Conservation (phyloP, 441 rosid genomes). For the Theobroma grandiflorum region DNA sequence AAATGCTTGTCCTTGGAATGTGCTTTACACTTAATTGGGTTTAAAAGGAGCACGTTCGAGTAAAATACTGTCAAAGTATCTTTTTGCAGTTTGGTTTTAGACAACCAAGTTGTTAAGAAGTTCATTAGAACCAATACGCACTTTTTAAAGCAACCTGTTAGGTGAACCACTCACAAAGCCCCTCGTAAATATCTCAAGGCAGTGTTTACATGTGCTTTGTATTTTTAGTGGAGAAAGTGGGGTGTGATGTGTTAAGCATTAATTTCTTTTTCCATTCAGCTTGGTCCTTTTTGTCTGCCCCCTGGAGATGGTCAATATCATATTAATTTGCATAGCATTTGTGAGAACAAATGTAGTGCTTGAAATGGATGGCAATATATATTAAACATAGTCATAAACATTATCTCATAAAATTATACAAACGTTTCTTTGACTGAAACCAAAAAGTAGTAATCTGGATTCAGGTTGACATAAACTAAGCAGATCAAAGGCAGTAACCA, state of each 20-base stretch:
- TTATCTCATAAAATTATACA: not conserved
- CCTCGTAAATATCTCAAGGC: slow-evolving; percentile 32
- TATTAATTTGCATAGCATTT: not conserved
- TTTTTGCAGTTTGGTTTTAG: slow-evolving; percentile 14
- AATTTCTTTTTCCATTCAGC: not conserved
- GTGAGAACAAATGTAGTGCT: not conserved
- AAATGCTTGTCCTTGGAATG: not conserved
- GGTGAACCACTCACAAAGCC: slow-evolving; percentile 33
- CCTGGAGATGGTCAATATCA: slow-evolving; percentile 7
- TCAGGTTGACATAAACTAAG: not conserved
- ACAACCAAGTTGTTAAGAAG: slow-evolving; percentile 20
- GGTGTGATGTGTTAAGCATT: slow-evolving; percentile 41
- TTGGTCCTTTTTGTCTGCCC: not conserved
- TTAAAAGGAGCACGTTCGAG: not conserved
- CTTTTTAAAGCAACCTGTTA: slow-evolving; percentile 22
- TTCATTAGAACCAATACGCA: slow-evolving; percentile 3
- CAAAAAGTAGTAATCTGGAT: not conserved
- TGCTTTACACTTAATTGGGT: slow-evolving; percentile 15
- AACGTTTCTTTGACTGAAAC: not conserved
- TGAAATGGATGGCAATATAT: not conserved
- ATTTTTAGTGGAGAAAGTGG: slow-evolving; percentile 47
- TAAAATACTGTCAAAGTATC: not conserved
- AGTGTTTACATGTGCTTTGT: slow-evolving; percentile 1
- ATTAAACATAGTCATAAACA: not conserved
- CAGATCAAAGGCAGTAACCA: not conserved